These are phyloP conservation scores for Conticribra guillardii DNA, from an alignment of 108 stramenopile species.

Conservation along the genomic window DNA sequence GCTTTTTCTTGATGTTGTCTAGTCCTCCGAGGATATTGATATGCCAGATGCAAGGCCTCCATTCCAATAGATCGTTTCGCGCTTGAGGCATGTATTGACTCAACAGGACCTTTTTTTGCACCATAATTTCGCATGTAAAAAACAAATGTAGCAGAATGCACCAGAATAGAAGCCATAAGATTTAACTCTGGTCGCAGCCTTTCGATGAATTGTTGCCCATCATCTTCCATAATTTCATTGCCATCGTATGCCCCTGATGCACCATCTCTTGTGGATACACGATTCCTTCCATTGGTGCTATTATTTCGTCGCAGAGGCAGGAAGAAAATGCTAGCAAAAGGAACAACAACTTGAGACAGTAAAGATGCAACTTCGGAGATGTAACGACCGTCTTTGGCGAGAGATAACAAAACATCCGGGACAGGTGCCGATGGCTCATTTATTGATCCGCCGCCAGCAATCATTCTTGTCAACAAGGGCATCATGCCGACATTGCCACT, in stretches of 20 bases:
- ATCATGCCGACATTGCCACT: no score
- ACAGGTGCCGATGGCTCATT: conserved; percentile 34
- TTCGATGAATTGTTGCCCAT: conserved; percentile 27
- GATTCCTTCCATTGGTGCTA: not conserved
- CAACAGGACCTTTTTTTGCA: not conserved
- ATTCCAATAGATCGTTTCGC: conserved; percentile 36
- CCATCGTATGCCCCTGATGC: not conserved
- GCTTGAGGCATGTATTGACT: not conserved
- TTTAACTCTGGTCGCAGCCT: conserved; percentile 39
- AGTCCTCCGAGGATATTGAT: not conserved
- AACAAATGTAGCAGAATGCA: conserved; percentile 36
- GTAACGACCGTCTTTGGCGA: conserved; percentile 51
- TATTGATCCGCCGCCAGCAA: no score
- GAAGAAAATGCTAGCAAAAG: conserved; percentile 30
- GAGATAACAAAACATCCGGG: conserved; percentile 44
- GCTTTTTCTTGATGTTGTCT: not conserved
- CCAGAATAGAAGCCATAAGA: conserved; percentile 36
- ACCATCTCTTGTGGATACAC: not conserved
- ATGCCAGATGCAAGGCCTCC: conserved; percentile 41
- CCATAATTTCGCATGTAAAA: conserved; percentile 26
- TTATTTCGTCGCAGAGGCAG: not conserved
- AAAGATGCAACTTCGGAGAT: conserved; percentile 29
- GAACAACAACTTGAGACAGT: conserved; percentile 19
- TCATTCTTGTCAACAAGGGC: no score
- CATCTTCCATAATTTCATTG: conserved; percentile 25